These are phyloP conservation scores for Nemania serpens DNA, from an alignment of 2,329 filamentous ascomycete species.

Conservation along the genomic window DNA sequence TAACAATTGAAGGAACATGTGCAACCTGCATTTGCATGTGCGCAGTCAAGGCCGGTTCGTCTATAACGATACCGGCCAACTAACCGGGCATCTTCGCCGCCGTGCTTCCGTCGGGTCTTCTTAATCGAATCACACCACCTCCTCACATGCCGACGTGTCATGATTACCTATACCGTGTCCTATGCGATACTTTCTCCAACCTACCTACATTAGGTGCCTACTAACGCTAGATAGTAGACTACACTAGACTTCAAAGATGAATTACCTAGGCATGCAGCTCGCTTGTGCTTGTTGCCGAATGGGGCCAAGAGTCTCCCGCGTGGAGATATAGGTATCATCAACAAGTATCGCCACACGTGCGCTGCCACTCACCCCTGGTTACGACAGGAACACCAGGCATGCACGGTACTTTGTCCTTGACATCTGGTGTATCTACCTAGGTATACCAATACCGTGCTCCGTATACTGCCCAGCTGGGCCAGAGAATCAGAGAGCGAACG, in stretches of 20 bases:
- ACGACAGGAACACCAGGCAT: slow-evolving; percentile 11
- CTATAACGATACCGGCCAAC: no score
- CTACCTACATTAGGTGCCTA: no score
- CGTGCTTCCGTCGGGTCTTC: no score
- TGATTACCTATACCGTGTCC: background rate
- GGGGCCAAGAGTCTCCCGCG: background rate
- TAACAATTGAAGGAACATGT: no score
- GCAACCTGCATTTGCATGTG: no score
- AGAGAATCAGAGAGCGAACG: background rate
- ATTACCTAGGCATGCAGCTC: no score
- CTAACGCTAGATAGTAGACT: background rate
- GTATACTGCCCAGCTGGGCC: background rate
- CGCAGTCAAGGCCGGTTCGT: no score
- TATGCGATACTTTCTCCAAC: background rate
- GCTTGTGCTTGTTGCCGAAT: background rate
- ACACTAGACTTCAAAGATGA: no score
- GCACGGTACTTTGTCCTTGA: slow-evolving; percentile 26
- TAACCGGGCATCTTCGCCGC: no score
- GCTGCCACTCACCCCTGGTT: slow-evolving; percentile 11
- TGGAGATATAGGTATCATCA: background rate
- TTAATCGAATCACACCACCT: background rate
- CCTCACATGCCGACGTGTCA: background rate
- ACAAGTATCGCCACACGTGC: background rate
- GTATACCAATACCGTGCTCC: background rate
- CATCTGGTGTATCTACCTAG: no score